Evolutionary conservation across 139 green algal genomes (phyloP).

Genomic region (Bryopsis sp.): DNA sequence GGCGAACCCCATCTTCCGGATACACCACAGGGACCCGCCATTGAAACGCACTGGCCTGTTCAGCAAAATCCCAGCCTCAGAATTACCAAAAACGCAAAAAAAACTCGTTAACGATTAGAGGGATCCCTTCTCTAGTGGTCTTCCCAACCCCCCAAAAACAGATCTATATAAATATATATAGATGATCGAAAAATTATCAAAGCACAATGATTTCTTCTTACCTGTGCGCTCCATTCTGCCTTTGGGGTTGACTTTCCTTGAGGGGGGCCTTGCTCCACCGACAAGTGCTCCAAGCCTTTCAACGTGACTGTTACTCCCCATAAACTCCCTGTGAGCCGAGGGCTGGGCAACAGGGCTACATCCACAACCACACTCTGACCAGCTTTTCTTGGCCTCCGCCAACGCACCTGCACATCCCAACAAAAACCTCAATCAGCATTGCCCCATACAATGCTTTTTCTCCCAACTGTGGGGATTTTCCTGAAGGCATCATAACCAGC

Average conservation of each 20-base stretch:
- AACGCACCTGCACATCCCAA: constrained; percentile 2
- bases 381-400: constrained; percentile 8
- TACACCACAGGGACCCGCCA: not conserved
- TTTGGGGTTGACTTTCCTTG: not conserved
- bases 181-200: too few species aligned
- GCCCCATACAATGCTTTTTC: not conserved
- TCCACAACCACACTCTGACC: constrained; percentile 9
- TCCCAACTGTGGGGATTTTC: not conserved
- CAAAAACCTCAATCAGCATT: not conserved
- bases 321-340: constrained; percentile 3
- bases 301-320: constrained; percentile 15
- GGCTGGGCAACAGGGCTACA: constrained; percentile 1
- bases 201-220: constrained; percentile 1
- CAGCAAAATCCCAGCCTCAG: too few species aligned
- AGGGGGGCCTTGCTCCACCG: not conserved
- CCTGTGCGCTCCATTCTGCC: not conserved
- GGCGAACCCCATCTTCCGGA: constrained; percentile 7
- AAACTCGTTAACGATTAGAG: too few species aligned
- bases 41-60: constrained; percentile 14
- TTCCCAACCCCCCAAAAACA: too few species aligned
- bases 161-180: too few species aligned
- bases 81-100: too few species aligned
- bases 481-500: too few species aligned
- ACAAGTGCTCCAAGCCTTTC: not conserved
- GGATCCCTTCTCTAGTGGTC: too few species aligned